Conservation (phyloP, 1,139 yeast species). For the Hansenula anomala region DNA sequence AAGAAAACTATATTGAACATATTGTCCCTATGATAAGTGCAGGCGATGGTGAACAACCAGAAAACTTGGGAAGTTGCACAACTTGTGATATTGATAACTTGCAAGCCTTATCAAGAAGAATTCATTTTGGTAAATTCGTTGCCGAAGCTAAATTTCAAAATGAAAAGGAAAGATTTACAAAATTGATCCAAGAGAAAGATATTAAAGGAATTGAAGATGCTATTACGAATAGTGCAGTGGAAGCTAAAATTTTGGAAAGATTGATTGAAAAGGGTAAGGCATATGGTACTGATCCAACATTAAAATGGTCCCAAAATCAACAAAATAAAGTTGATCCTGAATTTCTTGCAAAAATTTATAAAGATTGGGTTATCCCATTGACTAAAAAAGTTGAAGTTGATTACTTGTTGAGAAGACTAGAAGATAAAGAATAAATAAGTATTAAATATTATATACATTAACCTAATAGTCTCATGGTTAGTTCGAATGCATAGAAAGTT, state of each 20-base stretch:
- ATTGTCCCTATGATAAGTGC: conserved; percentile 75
- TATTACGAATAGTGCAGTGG: conserved; percentile 85
- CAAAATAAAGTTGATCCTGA: conserved; percentile 82
- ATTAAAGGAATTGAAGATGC: conserved; percentile 69
- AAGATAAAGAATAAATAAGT: conserved; percentile 39
- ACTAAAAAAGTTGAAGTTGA: conserved; percentile 95
- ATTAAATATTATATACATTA: conserved; percentile 10
- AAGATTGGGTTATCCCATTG: conserved; percentile 84
- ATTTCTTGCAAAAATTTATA: conserved; percentile 74
- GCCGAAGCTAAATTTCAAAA: conserved; percentile 87
- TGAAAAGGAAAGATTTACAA: conserved; percentile 60
- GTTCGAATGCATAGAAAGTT: conserved; percentile 87
- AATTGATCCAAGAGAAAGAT: conserved; percentile 63
- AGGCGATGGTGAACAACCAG: conserved; percentile 68
- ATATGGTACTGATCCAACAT: conserved; percentile 85
- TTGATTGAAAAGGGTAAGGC: conserved; percentile 74
- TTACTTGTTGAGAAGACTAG: conserved; percentile 77
- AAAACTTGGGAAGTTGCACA: conserved; percentile 86
- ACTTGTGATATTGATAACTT: conserved; percentile 79
- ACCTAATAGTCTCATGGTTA: conserved; percentile 65
- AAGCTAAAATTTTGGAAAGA: conserved; percentile 74
- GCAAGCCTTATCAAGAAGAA: conserved; percentile 87
- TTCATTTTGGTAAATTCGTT: conserved; percentile 95
- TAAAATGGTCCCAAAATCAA: conserved; percentile 60
- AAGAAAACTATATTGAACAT: conserved; percentile 57